Evolutionary conservation across 2,329 filamentous ascomycete species (phyloP), one percentile per base, ranked within the genome.

Genomic region (Meredithiella fracta): DNA sequence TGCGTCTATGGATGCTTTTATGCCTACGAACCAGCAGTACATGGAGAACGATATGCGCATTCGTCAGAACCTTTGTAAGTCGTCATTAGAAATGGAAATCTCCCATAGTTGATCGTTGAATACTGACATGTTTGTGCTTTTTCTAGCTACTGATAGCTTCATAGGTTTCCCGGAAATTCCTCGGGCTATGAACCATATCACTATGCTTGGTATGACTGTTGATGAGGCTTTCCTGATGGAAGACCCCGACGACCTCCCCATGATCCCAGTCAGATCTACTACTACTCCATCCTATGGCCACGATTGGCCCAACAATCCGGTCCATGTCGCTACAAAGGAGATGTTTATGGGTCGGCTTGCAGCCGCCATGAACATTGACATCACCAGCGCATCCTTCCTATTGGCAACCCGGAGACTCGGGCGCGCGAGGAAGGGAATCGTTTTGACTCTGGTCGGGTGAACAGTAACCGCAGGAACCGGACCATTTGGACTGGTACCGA

Each of bases 321-420:
- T 67, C 49, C 65, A 72, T 1, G 74, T 78, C 38, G 79, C 85
- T 38, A 79, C 87, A 42, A 69, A 75, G 11, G 78, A 83, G 57
- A 80, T 78, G 54, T 85, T 94, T 64, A 79, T 85, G 63, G 77
- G 78, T 42, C 80, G 88, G 26, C 69, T 98, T 56, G 89, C 90
- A 7, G 72, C 83, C 15, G 92, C 92, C 2, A 73, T 97, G 53
- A 78, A 86, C n/a, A 75, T 97, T 59, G 82, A 94, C 64, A 80
- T 79, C 49, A 73, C 78, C 73, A 76, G 25, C 79, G 79, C 59
- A 71, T 94, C 14, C 72, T 95, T 29, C 53, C 57, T 4, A n/a
- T 51, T 34, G 31, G 74, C 76, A 31, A 58, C 34, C 34, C 53
- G 15, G 38, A 50, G 2, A 9, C 25, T 55, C 63, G 51, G 64